These are phyloP conservation scores for Globisporangium okanoganense DNA, from an alignment of 352 stramenopile genomes.

Conservation along the genomic window DNA sequence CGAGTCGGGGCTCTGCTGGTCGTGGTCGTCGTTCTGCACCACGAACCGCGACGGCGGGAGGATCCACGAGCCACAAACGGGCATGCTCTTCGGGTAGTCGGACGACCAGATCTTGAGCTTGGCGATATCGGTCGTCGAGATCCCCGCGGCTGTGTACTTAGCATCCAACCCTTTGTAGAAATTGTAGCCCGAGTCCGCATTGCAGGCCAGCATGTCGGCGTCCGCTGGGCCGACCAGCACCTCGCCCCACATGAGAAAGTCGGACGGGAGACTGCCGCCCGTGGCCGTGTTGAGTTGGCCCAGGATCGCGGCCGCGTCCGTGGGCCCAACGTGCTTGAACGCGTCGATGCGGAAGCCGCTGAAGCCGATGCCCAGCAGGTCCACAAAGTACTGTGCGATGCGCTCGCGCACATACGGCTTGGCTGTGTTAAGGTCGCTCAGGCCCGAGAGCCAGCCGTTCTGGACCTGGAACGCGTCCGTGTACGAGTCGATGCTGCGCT, in stretches of 20 bases:
- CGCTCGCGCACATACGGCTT: slow-evolving; percentile 55
- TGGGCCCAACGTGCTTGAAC: slow-evolving; percentile 56
- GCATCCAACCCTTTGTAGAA: slow-evolving; percentile 55
- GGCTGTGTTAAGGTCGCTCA: slow-evolving; percentile 38
- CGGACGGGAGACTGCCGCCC: slow-evolving; percentile 46
- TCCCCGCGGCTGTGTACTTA: slow-evolving; percentile 34
- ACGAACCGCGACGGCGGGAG: slow-evolving; percentile 55
- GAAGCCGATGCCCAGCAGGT: slow-evolving; percentile 64
- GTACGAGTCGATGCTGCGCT: slow-evolving; percentile 1
- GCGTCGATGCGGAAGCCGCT: slow-evolving; percentile 65
- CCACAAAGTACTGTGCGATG: slow-evolving; percentile 71
- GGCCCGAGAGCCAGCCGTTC: not conserved
- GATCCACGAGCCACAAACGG: slow-evolving; percentile 58
- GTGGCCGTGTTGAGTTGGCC: slow-evolving; percentile 24
- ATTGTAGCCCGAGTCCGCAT: slow-evolving; percentile 51
- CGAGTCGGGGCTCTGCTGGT: slow-evolving; percentile 57
- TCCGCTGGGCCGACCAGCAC: slow-evolving; percentile 34
- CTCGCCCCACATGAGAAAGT: slow-evolving; percentile 67
- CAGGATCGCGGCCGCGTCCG: slow-evolving; percentile 47
- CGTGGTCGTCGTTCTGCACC: slow-evolving; percentile 74
- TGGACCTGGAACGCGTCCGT: not conserved
- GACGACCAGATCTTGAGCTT: slow-evolving; percentile 82
- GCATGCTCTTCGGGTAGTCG: slow-evolving; percentile 59
- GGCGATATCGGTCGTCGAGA: slow-evolving; percentile 47
- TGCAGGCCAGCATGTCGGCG: slow-evolving; percentile 40